Base-by-base conservation (phyloP, 106 monocot genomes). In the Chionographis japonica region DNA sequence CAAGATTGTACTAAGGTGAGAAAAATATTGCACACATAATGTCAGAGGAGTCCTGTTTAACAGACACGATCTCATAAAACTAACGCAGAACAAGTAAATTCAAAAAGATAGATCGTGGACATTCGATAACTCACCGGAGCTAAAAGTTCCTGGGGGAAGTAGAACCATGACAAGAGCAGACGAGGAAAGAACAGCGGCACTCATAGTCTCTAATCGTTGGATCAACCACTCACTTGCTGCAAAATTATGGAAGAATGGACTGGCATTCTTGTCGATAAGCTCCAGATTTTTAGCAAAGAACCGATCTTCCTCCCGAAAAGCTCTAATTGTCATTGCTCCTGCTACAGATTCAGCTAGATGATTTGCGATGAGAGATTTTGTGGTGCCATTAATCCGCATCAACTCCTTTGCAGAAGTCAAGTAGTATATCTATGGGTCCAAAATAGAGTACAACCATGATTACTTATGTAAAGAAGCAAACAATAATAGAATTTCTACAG, bases 321-420 rank as follows among this genome's bases (percentile, higher is more conserved):
- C 97, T 85, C 97, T 92, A 36, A 98, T 92, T 66, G 97, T 98
- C 27, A 65, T 76, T 36, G 81, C 80, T 72, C 86, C 86, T 72
- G 87, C 54, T 56, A 92, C 37, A 40, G 97, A 92, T 79, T 98
- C 97, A 66, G 92, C 75, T 49, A 98, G 72, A 79, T 98, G 92
- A 65, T 90, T 98, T 50, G 85, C 92, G 27, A 98, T 72, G 27
- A 85, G 20, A 63, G 97, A 98, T 78, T 87, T 98, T 51, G 97
- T 90, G 3, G 97, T 98, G 2, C 97, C 97, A 79, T 98, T 92
- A 36, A 98, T 73, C 68, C 97, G 61, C 97, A 98, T 98, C 78
- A 98, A 83, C 71, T 98, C 87, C 74, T 90, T 98, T 50, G 89
- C 86, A 53, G 90, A 83, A 64, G 89, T 83, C 5, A 87, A 74